A percentile compares a stretch with the other conserved stretches of the same genome.
Conservation (phyloP, 805 yeast genomes). For the Wickerhamiella lipophila region DNA sequence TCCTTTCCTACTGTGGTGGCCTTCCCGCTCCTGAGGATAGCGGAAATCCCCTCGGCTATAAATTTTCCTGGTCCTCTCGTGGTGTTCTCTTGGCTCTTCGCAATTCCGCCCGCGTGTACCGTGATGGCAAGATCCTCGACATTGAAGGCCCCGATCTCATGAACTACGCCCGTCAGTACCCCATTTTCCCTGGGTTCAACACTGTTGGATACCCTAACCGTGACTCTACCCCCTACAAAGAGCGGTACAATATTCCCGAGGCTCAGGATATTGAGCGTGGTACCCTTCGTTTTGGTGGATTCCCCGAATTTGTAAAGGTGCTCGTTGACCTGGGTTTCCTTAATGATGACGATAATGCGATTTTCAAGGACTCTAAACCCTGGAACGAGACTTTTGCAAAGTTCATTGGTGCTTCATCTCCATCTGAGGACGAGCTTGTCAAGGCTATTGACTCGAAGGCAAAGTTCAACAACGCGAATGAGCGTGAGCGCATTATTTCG, state of each 20-base stretch:
- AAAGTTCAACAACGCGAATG: constrained; percentile 64
- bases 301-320: constrained; percentile 95
- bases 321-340: constrained; percentile 89
- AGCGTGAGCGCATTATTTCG: constrained; percentile 70
- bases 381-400: constrained; percentile 84
- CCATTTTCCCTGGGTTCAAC: constrained; percentile 89
- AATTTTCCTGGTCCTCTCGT: constrained; percentile 98
- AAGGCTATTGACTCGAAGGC: constrained; percentile 68
- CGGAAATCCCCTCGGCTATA: constrained; percentile 96
- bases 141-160: constrained; percentile 83
- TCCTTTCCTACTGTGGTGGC: constrained; percentile 97
- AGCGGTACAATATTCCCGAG: constrained; percentile 88
- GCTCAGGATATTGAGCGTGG: constrained; percentile 96
- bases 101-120: constrained; percentile 81
- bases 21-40: constrained; percentile 96
- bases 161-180: constrained; percentile 91
- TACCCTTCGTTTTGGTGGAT: constrained; percentile 94
- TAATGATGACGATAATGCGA: constrained; percentile 55
- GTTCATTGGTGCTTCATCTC: constrained; percentile 61
- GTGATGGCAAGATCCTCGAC: constrained; percentile 69
- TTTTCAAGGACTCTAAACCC: constrained; percentile 42
- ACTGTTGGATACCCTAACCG: constrained; percentile 96
- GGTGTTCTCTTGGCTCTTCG: constrained; percentile 93
- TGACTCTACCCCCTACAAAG: constrained; percentile 89
- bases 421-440: constrained; percentile 58